Evolutionary conservation across 345 rosid genomes (phyloP).

Genomic region (Anastatica hierochuntica): DNA sequence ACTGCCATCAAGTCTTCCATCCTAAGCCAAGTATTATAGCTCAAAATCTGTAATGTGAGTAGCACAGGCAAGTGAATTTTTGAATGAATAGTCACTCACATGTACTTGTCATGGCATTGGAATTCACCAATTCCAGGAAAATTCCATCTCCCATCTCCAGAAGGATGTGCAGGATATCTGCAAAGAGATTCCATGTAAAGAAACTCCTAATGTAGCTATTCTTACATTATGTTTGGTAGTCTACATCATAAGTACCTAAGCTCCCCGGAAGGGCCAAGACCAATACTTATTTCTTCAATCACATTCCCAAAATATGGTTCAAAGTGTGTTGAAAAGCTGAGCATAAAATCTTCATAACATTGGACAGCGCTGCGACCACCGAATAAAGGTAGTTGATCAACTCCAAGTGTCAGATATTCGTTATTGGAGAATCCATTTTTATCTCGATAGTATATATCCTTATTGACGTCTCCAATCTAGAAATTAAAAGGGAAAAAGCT

Average conservation of each 20-base stretch:
- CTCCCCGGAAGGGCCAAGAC: slow-evolving; percentile 68
- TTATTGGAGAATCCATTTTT: slow-evolving; percentile 40
- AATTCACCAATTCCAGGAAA: no score
- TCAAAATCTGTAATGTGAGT: slow-evolving; percentile 10
- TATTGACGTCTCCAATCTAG: slow-evolving; percentile 50
- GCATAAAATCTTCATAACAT: slow-evolving; percentile 55
- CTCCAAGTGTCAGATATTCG: slow-evolving; percentile 65
- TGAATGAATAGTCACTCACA: slow-evolving; percentile 37
- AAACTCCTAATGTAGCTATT: slow-evolving; percentile 4
- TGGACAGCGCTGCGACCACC: slow-evolving; percentile 54
- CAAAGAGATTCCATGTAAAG: slow-evolving; percentile 11
- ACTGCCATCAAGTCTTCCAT: slow-evolving; percentile 58
- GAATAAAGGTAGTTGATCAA: slow-evolving; percentile 53
- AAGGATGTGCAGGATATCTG: slow-evolving; percentile 67
- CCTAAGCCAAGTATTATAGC: slow-evolving; percentile 29
- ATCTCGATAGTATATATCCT: slow-evolving; percentile 54
- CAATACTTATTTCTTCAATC: slow-evolving; percentile 57
- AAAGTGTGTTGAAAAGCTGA: slow-evolving; percentile 44
- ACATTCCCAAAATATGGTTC: slow-evolving; percentile 37
- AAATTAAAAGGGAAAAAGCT: background rate
- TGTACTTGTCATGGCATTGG: slow-evolving; percentile 68
- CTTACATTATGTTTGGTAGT: slow-evolving; percentile 3
- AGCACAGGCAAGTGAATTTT: background rate
- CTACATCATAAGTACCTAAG: slow-evolving; percentile 37
- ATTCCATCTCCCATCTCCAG: slow-evolving; percentile 55